Conservation (phyloP, 2,329 filamentous ascomycete genomes). For the Talaromyces sp. region DNA sequence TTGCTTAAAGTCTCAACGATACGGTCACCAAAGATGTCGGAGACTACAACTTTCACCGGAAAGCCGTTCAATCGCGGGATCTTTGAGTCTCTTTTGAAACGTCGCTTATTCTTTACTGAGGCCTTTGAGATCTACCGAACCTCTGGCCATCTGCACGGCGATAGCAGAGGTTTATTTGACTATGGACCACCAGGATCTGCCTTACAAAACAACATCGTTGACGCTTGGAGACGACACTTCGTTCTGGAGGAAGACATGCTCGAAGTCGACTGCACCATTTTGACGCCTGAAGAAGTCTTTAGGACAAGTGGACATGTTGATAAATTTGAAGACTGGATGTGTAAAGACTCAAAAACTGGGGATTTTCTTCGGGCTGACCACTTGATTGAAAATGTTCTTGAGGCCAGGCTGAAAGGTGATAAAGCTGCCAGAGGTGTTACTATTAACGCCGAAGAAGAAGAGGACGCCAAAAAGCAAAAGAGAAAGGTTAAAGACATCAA, state of each 20-base stretch:
- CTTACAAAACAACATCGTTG: constrained; percentile 80
- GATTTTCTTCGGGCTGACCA: constrained; percentile 96
- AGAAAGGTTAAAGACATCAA: constrained; percentile 68
- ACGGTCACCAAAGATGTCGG: constrained; percentile 1
- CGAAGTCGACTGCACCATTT: constrained; percentile 85
- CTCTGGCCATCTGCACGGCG: constrained; percentile 44
- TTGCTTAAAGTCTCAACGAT: neutral
- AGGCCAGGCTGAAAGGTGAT: constrained; percentile 79
- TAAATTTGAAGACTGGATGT: constrained; percentile 99
- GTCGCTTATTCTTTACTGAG: constrained; percentile 89
- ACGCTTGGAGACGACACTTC: constrained; percentile 89
- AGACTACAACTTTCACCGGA: constrained; percentile 53
- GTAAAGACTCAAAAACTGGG: constrained; percentile 94
- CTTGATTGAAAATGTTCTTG: constrained; percentile 88
- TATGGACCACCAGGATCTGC: constrained; percentile 85
- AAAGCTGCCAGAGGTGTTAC: constrained; percentile 73
- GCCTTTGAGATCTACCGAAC: constrained; percentile 80
- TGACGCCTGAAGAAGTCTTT: constrained; percentile 88
- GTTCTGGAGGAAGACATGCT: constrained; percentile 94
- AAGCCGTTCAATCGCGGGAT: constrained; percentile 76
- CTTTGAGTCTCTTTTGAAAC: constrained; percentile 79
- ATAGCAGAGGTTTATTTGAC: constrained; percentile 83
- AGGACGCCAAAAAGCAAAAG: constrained; percentile 82
- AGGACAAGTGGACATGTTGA: constrained; percentile 96
- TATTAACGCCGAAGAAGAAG: constrained; percentile 51